phyloP scores from a whole-genome alignment of 2,329 filamentous ascomycete genomes.

The Cladosporium sp. region DNA sequence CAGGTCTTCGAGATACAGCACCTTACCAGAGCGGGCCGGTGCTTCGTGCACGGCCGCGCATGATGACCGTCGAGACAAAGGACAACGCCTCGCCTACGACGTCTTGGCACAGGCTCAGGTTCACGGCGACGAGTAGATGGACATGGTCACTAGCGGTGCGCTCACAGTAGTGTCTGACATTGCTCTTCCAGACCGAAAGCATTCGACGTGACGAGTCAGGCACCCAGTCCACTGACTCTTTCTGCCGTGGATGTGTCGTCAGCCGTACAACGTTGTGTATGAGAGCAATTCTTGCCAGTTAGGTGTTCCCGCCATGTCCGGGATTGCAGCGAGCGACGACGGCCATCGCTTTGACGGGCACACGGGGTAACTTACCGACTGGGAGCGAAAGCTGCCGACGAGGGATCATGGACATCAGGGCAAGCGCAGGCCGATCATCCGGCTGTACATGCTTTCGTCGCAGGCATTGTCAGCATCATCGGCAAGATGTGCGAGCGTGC shows the following conservation, averaged over 20 bases:
- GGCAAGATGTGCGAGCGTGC: too few species aligned
- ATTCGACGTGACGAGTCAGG: neutral
- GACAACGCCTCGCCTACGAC: neutral
- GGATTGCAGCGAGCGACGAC: neutral
- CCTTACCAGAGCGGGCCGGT: neutral
- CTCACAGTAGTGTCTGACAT: too few species aligned
- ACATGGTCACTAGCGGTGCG: neutral
- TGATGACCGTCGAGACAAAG: neutral
- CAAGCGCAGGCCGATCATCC: neutral
- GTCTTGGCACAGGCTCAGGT: neutral
- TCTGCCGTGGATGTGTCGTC: neutral
- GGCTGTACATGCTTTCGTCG: neutral
- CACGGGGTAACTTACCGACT: neutral
- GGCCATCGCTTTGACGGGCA: neutral
- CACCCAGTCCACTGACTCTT: neutral
- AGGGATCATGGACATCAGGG: neutral
- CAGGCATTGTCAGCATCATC: too few species aligned
- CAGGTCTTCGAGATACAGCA: neutral
- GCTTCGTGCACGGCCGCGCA: neutral
- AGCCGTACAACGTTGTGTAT: neutral
- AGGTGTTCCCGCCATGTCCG: neutral
- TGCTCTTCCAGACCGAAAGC: too few species aligned
- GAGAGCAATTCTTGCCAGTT: neutral
- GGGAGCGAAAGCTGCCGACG: neutral
- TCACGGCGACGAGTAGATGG: neutral